phyloP scores from a whole-genome alignment of 108 stramenopile species.

The Craspedostauros australis region DNA sequence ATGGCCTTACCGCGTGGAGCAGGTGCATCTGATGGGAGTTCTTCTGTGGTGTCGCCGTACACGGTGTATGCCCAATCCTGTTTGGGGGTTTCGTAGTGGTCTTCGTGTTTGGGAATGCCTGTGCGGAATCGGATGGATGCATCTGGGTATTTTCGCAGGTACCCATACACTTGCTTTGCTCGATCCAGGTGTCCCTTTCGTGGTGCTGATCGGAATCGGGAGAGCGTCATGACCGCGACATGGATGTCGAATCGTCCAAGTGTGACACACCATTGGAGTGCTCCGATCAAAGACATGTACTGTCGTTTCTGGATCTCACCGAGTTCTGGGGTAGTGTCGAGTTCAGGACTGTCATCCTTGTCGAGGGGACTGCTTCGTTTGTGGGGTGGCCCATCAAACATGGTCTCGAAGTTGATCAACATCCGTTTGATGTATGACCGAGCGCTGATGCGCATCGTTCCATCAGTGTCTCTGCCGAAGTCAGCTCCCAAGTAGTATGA shows the following conservation, averaged over 20 bases:
- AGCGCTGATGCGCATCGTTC: conserved; percentile 1
- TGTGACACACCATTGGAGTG: too few relatives aligned
- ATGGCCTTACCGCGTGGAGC: conserved; percentile 6
- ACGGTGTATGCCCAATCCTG: conserved; percentile 4
- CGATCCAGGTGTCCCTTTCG: too few relatives aligned
- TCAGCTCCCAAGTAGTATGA: conserved; percentile 5
- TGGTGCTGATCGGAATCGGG: too few relatives aligned
- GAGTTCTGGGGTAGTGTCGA: too few relatives aligned
- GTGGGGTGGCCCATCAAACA: conserved; percentile 24
- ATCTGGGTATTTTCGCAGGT: conserved; percentile 10
- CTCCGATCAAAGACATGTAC: too few relatives aligned
- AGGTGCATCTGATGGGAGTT: conserved; percentile 2
- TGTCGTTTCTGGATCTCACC: too few relatives aligned
- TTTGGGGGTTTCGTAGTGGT: neutral
- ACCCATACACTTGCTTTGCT: conserved; percentile 23
- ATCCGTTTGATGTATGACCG: conserved; percentile 23
- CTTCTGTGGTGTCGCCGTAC: conserved; percentile 14
- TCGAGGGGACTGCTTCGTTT: too few relatives aligned
- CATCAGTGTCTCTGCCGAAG: conserved; percentile 5
- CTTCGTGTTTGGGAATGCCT: neutral
- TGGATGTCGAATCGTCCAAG: too few relatives aligned
- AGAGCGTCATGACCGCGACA: too few relatives aligned
- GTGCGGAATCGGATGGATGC: conserved; percentile 5
- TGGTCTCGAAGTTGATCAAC: conserved; percentile 4
- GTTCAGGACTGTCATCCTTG: too few relatives aligned